These are phyloP conservation scores for Manihot esculenta DNA, from an alignment of 441 rosid species.

Conservation along the genomic window DNA sequence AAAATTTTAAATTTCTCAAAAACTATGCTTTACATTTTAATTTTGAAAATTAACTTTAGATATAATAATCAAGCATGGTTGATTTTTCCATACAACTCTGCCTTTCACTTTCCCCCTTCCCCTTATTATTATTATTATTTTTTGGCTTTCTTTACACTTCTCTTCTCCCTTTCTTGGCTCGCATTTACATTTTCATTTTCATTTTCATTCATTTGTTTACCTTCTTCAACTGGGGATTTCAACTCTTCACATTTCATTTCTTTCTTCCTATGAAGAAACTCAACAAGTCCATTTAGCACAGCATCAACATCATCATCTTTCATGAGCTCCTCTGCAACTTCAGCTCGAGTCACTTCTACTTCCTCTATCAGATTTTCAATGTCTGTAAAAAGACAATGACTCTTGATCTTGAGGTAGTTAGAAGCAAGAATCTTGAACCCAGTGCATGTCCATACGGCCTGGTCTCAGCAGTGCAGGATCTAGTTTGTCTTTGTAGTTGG, in stretches of 20 bases:
- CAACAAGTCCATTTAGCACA: slow-evolving; percentile 27
- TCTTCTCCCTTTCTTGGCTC: neutral
- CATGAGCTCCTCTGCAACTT: slow-evolving; percentile 38
- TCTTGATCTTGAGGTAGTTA: slow-evolving; percentile 28
- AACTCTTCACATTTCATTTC: neutral
- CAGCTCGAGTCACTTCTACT: slow-evolving; percentile 39
- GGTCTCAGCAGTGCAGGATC: slow-evolving; percentile 42
- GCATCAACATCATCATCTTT: slow-evolving; percentile 28
- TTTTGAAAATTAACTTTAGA: too few relatives aligned
- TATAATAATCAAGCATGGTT: too few relatives aligned
- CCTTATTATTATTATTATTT: slow-evolving; percentile 3
- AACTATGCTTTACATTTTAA: too few relatives aligned
- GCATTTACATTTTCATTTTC: neutral
- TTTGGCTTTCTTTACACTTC: neutral
- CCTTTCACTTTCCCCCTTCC: neutral
- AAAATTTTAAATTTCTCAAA: too few relatives aligned
- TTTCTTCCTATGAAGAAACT: slow-evolving; percentile 25
- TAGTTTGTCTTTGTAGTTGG: slow-evolving; percentile 34
- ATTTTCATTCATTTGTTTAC: neutral
- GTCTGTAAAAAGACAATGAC: slow-evolving; percentile 14
- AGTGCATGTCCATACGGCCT: slow-evolving; percentile 39
- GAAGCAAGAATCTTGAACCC: slow-evolving; percentile 34
- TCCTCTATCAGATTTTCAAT: slow-evolving; percentile 27
- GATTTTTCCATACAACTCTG: neutral
- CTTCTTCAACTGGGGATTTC: neutral